Conservation (phyloP, 164 flowering plant genomes). For the Piper longum region DNA sequence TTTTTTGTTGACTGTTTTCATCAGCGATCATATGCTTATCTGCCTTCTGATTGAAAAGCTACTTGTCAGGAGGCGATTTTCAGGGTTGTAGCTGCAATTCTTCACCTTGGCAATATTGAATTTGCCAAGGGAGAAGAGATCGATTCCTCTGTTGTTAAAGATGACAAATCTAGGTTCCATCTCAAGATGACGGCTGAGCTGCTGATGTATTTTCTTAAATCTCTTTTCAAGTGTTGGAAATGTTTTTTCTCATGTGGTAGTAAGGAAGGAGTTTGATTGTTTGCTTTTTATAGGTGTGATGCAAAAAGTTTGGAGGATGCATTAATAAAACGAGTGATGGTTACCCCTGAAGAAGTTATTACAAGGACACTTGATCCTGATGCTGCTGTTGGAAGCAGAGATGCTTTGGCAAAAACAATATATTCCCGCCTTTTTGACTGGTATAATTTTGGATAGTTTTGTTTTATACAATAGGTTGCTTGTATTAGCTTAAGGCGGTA, state of each 20-base stretch:
- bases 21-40: conserved; percentile 1
- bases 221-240: not conserved
- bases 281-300: conserved; percentile 52
- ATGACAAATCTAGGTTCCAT: conserved; percentile 84
- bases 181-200: conserved; percentile 77
- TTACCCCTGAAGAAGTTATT: conserved; percentile 94
- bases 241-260: not conserved
- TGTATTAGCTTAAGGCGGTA: no score
- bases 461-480: no score
- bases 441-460: conserved; percentile 22
- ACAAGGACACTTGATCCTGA: conserved; percentile 91
- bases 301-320: conserved; percentile 87
- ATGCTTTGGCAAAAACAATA: conserved; percentile 89
- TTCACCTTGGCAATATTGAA: conserved; percentile 89
- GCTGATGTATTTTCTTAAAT: conserved; percentile 37
- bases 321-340: conserved; percentile 81
- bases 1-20: not conserved
- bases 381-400: conserved; percentile 80
- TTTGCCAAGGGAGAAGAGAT: conserved; percentile 86
- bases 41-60: conserved; percentile 8
- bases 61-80: conserved; percentile 79
- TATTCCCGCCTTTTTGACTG: conserved; percentile 96
- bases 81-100: conserved; percentile 93
- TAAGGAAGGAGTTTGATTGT: not conserved
- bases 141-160: conserved; percentile 93